Base-by-base conservation (phyloP, 2,329 filamentous ascomycete genomes). In the Colletotrichum gloeosporioides region DNA sequence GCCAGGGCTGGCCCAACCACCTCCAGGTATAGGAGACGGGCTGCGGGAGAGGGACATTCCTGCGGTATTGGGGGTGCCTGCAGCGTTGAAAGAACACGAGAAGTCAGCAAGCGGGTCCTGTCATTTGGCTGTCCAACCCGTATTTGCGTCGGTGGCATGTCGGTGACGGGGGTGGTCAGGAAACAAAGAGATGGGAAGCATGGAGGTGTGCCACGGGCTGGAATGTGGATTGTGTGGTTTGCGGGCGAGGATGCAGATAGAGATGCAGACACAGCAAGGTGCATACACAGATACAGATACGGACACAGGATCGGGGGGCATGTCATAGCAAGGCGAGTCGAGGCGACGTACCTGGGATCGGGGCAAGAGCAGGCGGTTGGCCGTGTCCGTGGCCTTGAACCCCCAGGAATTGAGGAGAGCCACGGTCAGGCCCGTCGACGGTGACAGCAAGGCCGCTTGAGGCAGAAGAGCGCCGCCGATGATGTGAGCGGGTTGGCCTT, bases 1-100 rank as follows among this genome's bases (percentile, higher is more conserved):
- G 78, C 93, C 95, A 72, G 94, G 95, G 86, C 94, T 97, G 73
- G 95, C 92, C 96, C 96, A 98, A 80, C 96, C 96, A 82, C 95
- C 95, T 81, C 94, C 94, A 77, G 93, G 94, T 78, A 92, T 91
- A 77, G 96, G 96, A 72, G 95, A 98, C 67, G 96, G 95, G 82
- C 95, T 98, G 86, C 95, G 93, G 79, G 96, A 97, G 78, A 96
- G 87, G 79, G 95, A 95, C 96, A 98, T 98, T 81, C 87, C 86
- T 81, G 87, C 86, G 79, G 85, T 82, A 80, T 86, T 88, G 59
- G 92, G 89, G 68, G 89, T 92, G 82, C 90, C 89, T 90, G 84
- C 74, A 80, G 74, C 39, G 62, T 64, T 63, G 64, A 59, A 67
- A 75, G 64, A 75, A 71, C 77, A 78, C 77, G 70, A 74, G 66